Percentiles rank a stretch among this genome's conserved stretches.
Conservation (phyloP, 352 stramenopile genomes). For the Globisporangium nunn region DNA sequence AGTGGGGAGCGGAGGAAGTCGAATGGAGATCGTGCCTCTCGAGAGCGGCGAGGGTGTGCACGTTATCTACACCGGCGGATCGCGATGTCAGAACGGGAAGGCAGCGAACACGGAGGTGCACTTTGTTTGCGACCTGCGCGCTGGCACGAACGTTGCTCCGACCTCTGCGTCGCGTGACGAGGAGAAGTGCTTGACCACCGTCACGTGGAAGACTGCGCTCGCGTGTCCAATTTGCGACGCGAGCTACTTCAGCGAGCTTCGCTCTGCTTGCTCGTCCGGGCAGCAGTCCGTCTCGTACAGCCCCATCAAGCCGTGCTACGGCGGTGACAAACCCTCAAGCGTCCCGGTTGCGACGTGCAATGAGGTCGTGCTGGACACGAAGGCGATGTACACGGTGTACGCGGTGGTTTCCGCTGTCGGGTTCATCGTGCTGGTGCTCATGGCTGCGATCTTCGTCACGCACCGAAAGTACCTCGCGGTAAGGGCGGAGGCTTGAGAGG, state of each 20-base stretch:
- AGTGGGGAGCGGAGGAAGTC: constrained; percentile 48
- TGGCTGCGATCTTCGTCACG: constrained; percentile 58
- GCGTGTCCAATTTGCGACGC: constrained; percentile 61
- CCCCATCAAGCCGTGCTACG: constrained; percentile 52
- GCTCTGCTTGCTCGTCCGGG: constrained; percentile 47
- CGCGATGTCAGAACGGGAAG: constrained; percentile 37
- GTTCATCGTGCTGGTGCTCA: constrained; percentile 57
- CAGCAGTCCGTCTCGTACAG: constrained; percentile 56
- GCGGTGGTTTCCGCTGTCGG: constrained; percentile 50
- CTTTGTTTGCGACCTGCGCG: constrained; percentile 66
- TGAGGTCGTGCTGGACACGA: constrained; percentile 62
- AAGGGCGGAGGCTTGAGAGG: neutral
- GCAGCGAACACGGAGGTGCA: constrained; percentile 44
- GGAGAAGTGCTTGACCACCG: constrained; percentile 41
- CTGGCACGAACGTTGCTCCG: constrained; percentile 39
- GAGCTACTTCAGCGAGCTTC: constrained; percentile 55
- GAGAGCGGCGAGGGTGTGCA: constrained; percentile 52
- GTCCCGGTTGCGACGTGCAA: constrained; percentile 55
- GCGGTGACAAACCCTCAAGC: constrained; percentile 29
- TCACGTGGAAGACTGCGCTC: constrained; percentile 65
- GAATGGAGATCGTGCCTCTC: constrained; percentile 50
- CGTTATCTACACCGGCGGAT: constrained; percentile 46
- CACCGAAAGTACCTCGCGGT: constrained; percentile 76
- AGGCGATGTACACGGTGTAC: constrained; percentile 70
- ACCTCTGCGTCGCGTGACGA: constrained; percentile 26